These are phyloP conservation scores for Cardamine resedifolia DNA, from an alignment of 345 rosid genomes.

Conservation along the genomic window DNA sequence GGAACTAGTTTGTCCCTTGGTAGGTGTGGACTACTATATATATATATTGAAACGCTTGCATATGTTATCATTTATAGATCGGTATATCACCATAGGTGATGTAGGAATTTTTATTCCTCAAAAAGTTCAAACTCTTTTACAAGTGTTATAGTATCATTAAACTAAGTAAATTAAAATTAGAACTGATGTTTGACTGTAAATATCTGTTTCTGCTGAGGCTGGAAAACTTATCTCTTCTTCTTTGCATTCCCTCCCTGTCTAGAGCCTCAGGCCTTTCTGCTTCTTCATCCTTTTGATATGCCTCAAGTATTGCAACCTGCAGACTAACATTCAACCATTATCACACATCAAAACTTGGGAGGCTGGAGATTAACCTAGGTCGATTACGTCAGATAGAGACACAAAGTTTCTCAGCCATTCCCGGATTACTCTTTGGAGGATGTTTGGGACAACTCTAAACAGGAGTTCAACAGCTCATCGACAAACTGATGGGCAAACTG, in stretches of 20 bases:
- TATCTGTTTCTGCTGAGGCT: background rate
- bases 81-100: background rate
- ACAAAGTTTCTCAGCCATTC: background rate
- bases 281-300: slow-evolving; percentile 95
- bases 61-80: no score
- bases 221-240: slow-evolving; percentile 50
- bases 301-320: slow-evolving; percentile 81
- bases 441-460: background rate
- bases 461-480: background rate
- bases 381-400: background rate
- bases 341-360: slow-evolving; percentile 3
- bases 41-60: no score
- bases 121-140: background rate
- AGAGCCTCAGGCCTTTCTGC: slow-evolving; percentile 65
- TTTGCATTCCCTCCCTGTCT: slow-evolving; percentile 58
- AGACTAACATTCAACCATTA: slow-evolving; percentile 18
- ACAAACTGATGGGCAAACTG: background rate
- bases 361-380: background rate
- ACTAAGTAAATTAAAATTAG: background rate
- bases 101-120: background rate
- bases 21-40: background rate
- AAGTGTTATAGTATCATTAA: background rate
- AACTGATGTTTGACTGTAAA: slow-evolving; percentile 13
- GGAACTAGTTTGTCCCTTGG: background rate
- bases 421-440: background rate